phyloP scores from a whole-genome alignment of 2,329 filamentous ascomycete species.

The Dactylellina parvicollis region DNA sequence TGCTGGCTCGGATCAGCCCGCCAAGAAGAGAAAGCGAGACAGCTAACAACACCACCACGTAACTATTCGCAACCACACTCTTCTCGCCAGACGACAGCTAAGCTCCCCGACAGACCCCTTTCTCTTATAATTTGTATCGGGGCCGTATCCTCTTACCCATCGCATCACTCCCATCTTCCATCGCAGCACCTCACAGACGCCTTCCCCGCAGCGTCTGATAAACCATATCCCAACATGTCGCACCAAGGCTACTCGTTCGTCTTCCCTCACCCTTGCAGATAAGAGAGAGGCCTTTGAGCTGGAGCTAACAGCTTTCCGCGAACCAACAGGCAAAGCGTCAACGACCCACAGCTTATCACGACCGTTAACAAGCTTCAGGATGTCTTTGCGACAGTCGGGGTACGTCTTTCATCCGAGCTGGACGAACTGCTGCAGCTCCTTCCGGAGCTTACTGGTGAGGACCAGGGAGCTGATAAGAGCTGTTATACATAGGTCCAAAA shows the following conservation, averaged over 20 bases:
- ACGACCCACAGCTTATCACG: conserved; percentile 75
- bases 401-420: conserved; percentile 63
- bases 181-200: conserved; percentile 7
- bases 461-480: conserved; percentile 31
- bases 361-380: conserved; percentile 99
- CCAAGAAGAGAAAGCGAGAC: conserved; percentile 38
- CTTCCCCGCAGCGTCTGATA: not conserved
- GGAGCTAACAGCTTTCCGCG: conserved; percentile 9
- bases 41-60: conserved; percentile 38
- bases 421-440: conserved; percentile 14
- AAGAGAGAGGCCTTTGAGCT: not conserved
- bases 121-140: not conserved
- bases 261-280: conserved; percentile 6
- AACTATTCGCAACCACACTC: not conserved
- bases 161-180: conserved; percentile 21
- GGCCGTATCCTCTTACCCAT: conserved; percentile 3
- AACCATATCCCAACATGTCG: conserved; percentile 38
- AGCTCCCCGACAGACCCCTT: not conserved
- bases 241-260: conserved; percentile 47
- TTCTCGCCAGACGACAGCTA: not conserved
- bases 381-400: conserved; percentile 96
- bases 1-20: conserved; percentile 35
- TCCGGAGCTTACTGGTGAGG: conserved; percentile 9
- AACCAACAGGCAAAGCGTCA: conserved; percentile 72
- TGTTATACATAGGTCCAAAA: conserved; percentile 78